Conservation (phyloP, 495 filamentous ascomycete genomes). For the Annulohypoxylon moriforme region DNA sequence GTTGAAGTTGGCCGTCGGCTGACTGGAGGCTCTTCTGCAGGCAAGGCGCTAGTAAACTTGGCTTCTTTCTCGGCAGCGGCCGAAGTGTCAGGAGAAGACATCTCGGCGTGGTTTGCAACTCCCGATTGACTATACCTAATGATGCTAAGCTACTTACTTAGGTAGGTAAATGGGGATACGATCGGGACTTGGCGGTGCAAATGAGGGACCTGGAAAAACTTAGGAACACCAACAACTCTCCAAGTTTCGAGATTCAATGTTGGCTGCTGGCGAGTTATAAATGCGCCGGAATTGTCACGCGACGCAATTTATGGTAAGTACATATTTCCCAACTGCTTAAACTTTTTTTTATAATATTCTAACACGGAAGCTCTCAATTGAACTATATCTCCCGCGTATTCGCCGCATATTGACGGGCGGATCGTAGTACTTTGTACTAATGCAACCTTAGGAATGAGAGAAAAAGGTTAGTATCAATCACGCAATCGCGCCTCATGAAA, state of each 20-base stretch:
- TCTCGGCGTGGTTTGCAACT: slow-evolving; percentile 26
- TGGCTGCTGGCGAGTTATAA: background rate
- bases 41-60: slow-evolving; percentile 37
- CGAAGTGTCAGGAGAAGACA: slow-evolving; percentile 32
- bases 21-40: slow-evolving; percentile 35
- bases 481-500: slow-evolving; percentile 35
- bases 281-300: slow-evolving; percentile 14
- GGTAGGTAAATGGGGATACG: too few relatives aligned
- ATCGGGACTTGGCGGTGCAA: slow-evolving; percentile 13
- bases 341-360: slow-evolving; percentile 2
- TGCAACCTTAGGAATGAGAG: slow-evolving; percentile 20
- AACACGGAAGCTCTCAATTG: background rate
- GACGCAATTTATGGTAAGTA: background rate
- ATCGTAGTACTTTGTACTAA: slow-evolving; percentile 3
- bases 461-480: slow-evolving; percentile 35
- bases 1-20: slow-evolving; percentile 18
- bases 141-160: background rate
- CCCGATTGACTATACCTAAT: background rate
- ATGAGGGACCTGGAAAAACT: background rate
- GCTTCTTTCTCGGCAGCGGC: slow-evolving; percentile 32
- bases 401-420: background rate
- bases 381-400: background rate
- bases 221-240: background rate
- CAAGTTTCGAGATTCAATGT: background rate
- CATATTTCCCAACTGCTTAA: slow-evolving; percentile 1